Conservation (phyloP, 192 early-diverging fungal genomes). For the Coemansia sp. region DNA sequence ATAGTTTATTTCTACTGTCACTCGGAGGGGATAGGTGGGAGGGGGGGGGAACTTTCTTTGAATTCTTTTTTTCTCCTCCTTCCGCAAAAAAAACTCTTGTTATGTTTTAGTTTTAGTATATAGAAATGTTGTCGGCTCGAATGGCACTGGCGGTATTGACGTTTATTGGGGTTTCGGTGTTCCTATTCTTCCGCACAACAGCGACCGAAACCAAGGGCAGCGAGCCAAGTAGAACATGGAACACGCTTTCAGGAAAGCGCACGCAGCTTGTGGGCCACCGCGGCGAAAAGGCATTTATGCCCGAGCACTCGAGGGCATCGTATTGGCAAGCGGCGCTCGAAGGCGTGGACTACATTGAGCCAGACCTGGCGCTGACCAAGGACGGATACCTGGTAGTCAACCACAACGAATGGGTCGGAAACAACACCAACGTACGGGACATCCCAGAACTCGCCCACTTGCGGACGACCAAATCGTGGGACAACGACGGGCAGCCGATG, state of each 20-base stretch:
- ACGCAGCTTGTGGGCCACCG: conserved; percentile 47
- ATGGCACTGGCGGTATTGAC: neutral
- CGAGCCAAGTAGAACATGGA: conserved; percentile 15
- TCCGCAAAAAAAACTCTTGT: no score
- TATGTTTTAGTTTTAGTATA: no score
- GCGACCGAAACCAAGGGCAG: neutral
- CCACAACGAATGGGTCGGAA: conserved; percentile 54
- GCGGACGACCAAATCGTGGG: conserved; percentile 39
- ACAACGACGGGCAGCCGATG: conserved; percentile 1
- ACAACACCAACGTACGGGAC: conserved; percentile 30
- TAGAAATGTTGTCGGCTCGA: neutral
- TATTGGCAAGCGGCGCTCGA: conserved; percentile 55
- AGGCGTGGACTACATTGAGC: conserved; percentile 50
- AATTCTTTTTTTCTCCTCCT: neutral
- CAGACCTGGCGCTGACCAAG: conserved; percentile 44
- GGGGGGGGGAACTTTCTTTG: no score
- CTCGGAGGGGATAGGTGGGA: no score
- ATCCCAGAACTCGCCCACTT: conserved; percentile 31
- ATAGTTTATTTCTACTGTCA: no score
- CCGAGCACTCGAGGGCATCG: conserved; percentile 47
- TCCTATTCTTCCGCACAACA: neutral
- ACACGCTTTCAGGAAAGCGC: conserved; percentile 30
- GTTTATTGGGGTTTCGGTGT: neutral
- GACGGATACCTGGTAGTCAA: conserved; percentile 53
- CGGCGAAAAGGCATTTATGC: conserved; percentile 56